A percentile compares a stretch with the other conserved stretches of the same genome.
Evolutionary conservation across 2,329 filamentous ascomycete species (phyloP).

Genomic region (Myriosclerotinia curreyana): DNA sequence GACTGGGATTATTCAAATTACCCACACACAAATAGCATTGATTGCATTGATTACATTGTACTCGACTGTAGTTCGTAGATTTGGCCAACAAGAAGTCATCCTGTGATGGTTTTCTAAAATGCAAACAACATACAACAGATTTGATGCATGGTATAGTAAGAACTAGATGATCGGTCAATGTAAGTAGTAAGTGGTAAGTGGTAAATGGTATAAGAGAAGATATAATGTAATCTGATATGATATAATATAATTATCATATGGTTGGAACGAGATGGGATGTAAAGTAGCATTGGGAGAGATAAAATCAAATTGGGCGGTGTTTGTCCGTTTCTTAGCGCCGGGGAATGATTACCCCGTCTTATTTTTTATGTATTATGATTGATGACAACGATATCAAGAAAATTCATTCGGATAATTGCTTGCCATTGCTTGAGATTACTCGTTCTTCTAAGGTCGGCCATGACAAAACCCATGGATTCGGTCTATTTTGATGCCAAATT

Average conservation of each 20-base stretch:
- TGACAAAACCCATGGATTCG: background rate
- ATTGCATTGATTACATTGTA: background rate
- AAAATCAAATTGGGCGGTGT: background rate
- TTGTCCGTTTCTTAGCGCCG: constrained; percentile 1
- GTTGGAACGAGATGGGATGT: background rate
- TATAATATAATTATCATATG: background rate
- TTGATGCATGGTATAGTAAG: background rate
- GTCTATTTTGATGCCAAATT: background rate
- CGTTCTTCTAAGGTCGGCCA: background rate
- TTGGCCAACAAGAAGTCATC: background rate
- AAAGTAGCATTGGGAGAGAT: constrained; percentile 6
- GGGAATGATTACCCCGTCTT: constrained; percentile 9
- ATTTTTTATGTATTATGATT: too few species aligned
- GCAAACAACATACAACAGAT: background rate
- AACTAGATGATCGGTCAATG: background rate
- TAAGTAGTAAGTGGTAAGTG: background rate
- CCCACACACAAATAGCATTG: background rate
- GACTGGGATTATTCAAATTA: background rate
- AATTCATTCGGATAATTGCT: background rate
- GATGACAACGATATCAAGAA: constrained; percentile 1
- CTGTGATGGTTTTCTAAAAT: background rate
- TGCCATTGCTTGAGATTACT: background rate
- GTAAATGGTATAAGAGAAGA: background rate
- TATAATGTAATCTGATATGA: background rate
- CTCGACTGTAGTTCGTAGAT: constrained; percentile 1